Evolutionary conservation across 1,284 basidiomycete species (phyloP), one percentile per base, ranked within the genome.

Genomic region (Cutaneotrichosporon sp.): DNA sequence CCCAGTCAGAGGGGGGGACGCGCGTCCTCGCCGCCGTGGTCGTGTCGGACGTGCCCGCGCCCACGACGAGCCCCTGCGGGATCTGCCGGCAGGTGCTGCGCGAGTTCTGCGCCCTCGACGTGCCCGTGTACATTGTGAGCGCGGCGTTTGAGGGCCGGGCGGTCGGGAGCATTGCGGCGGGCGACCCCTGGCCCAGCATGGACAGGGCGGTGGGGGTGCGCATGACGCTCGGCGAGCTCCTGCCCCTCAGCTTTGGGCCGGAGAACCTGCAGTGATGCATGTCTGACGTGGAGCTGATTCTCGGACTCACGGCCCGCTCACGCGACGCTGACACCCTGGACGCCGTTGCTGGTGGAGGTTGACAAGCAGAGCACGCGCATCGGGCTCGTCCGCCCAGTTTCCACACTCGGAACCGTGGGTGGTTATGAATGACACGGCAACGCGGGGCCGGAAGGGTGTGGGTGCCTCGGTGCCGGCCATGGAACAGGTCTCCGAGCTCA

Each of bases 1-100:
- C 49, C n/a, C 71, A 94, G 91, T 92, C 89, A 78, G 87, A 91
- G 64, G 90, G 90, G 2, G 84, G 79, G 18, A 82, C 80, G 10
- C 81, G 82, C 2, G 92, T 92, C 75, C 71, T 82, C 18, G 91
- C 86, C 0, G 82, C 93, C 7, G 91, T 89, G 0, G 86, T 95
- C 14, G 84, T 86, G 25, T 87, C 87, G 89, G 88, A 92, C 69
- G 85, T 92, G 11, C 73, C 83, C 11, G 58, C 67, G 0, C 80
- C 83, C 0, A 75, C 87, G 0, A 82, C 88, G 52, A 89, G 90
- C 0, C 92, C 92, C 0, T 97, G 94, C 74, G 94, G 94, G 16
- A 87, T 95, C 65, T 97, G 94, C 72, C 87, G 93, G 8, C 94
- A 97, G 76, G 85, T 95, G 58, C 85, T 97, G 56, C 87, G 91